A percentile compares a stretch with the other conserved stretches of the same genome.
These are phyloP conservation scores for Colletotrichum filicis DNA, from an alignment of 2,329 filamentous ascomycete genomes.

Conservation along the genomic window DNA sequence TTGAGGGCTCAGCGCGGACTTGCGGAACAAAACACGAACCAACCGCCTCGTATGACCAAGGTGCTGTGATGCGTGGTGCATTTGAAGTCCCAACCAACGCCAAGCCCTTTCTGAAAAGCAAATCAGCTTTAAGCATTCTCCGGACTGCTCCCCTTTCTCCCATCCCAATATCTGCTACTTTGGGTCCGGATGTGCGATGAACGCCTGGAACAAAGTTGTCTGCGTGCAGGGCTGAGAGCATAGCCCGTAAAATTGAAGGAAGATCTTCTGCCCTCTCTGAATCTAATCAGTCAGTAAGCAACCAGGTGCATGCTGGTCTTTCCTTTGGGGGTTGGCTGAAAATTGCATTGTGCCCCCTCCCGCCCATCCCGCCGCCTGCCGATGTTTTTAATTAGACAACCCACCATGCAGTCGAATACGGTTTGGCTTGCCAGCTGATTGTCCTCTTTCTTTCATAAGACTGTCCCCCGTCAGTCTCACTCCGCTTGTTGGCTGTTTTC, in stretches of 20 bases:
- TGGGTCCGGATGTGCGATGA: not conserved
- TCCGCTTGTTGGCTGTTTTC: not conserved
- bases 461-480: not conserved
- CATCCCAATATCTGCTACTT: not conserved
- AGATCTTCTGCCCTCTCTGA: not conserved
- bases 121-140: not conserved
- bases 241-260: not conserved
- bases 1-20: not conserved
- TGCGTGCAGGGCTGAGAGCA: not conserved
- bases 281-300: not conserved
- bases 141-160: not conserved
- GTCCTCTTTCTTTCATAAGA: not conserved
- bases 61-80: not conserved
- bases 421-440: not conserved
- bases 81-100: not conserved
- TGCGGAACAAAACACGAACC: not conserved
- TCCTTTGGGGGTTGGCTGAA: not conserved
- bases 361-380: no score
- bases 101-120: not conserved
- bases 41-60: not conserved
- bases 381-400: not conserved
- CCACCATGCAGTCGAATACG: not conserved
- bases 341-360: not conserved
- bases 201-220: not conserved
- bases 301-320: not conserved